Conservation (phyloP, 192 early-diverging fungal genomes). For the Backusella circina region DNA sequence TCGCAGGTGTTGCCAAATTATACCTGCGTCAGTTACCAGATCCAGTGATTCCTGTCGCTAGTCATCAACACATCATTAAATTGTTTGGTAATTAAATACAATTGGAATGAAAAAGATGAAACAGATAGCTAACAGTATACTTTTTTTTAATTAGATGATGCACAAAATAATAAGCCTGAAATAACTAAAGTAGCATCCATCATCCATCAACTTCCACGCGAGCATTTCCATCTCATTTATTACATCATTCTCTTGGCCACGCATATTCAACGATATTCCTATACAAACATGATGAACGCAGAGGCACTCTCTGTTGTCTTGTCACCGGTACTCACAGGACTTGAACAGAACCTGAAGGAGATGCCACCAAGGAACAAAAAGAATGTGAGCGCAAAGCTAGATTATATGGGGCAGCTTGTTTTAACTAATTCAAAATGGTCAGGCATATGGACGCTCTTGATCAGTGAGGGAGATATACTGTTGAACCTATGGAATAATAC, state of each 20-base stretch:
- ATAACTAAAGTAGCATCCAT: not conserved
- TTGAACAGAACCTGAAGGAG: conserved; percentile 22
- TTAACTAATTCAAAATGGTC: conserved; percentile 28
- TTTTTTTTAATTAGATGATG: not conserved
- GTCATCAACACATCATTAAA: conserved; percentile 18
- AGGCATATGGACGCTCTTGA: conserved; percentile 22
- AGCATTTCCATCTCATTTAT: conserved; percentile 18
- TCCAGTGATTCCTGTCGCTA: conserved; percentile 26
- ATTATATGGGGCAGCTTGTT: conserved; percentile 14
- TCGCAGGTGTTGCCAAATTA: conserved; percentile 29
- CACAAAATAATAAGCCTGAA: not conserved
- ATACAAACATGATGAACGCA: conserved; percentile 30
- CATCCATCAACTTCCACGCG: conserved; percentile 7
- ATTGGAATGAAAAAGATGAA: not conserved
- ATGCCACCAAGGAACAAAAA: not conserved
- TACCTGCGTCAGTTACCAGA: conserved; percentile 26
- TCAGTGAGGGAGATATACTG: conserved; percentile 5
- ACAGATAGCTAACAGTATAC: not conserved
- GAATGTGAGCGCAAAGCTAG: not conserved
- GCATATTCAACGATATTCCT: conserved; percentile 16
- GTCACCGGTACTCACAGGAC: conserved; percentile 28
- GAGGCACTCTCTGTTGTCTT: conserved; percentile 34
- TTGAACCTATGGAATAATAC: conserved; percentile 6
- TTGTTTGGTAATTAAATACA: conserved; percentile 1
- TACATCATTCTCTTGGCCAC: conserved; percentile 12